Base-by-base conservation (phyloP, 1,139 yeast genomes). In the Wickerhamiella infanticola region DNA sequence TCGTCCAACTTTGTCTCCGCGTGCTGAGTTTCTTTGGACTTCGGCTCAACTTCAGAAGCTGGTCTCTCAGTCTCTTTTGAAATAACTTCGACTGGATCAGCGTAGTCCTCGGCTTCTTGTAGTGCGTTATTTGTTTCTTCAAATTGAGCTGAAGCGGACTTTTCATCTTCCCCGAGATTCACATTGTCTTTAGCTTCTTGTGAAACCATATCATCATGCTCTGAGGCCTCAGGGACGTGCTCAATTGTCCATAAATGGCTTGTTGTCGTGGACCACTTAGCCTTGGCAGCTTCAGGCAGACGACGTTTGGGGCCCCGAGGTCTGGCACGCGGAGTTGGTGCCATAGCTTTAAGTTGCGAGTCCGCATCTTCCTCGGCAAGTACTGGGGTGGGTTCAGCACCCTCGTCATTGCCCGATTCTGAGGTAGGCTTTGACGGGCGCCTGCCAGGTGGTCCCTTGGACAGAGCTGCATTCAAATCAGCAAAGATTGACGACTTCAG, bases 271-370 rank as follows among this genome's bases (percentile, higher is more conserved):
- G 52, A 42, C 50, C 53, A 55, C 24, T 51, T 50, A 23, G 56
- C 53, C 51, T 62, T 59, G 25, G 63, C 64, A 36, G 54, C 55
- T 66, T 73, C 73, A 1, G 95, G 95, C 44, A 84, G 66, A 53
- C 79, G 75, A 50, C 93, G 75, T 51, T 73, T 71, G 26, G 95
- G 95, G 0, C 94, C 95, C 53, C 67, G 76, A 0, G 79, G 79
- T 53, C 94, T 72, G 29, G 70, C 63, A 49, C 67, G 65, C 53
- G 55, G 48, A 9, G 51, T 24, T 31, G 54, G 41, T 1, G 57
- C 50, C 50, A 51, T 50, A 3, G 56, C 54, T 5, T 44, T 48
- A 11, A 40, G 40, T 11, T 41, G 51, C 4, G 39, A 43, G 5
- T 46, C 51, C 6, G 44, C 53, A 38, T 52, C 54, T 3, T 48